Evolutionary conservation across 306 rosid species (phyloP), one percentile per base, ranked within the genome.

Genomic region (Notholithocarpus densiflorus): DNA sequence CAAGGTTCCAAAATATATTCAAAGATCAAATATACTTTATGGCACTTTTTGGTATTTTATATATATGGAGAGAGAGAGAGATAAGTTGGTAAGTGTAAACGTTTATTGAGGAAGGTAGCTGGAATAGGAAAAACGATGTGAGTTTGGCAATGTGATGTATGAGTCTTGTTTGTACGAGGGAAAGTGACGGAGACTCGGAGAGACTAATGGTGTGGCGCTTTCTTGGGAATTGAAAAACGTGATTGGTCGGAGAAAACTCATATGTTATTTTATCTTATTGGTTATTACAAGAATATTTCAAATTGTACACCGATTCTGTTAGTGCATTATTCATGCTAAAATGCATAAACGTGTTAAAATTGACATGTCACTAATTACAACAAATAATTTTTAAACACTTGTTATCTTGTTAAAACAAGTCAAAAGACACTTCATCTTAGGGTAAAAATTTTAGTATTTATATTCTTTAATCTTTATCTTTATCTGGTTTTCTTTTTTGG

Each of bases 141-240:
- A 31, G 19, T 20, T 11, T 32, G 71, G 19, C 20, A 0, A 43
- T 31, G 45, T 31, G 45, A 40, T 8, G 45, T 40, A 0, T 8
- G 12, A 40, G 12, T 40, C 0, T 40, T 40, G 45, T 40, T 8
- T 40, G 45, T 1, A 2, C 21, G 26, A 9, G 5, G 5, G 78
- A 70, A 20, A 37, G 77, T 24, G 74, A 21, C 60, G 54, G 54
- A 3, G 15, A 48, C 4, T 12, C 1, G 53, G 53, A 48, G 5
- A 45, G 82, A 81, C 80, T 31, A 14, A 17, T 5, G 10, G 51
- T 21, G 17, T 60, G 87, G 81, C 84, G 59, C 60, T 80, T 77
- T 55, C 27, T 77, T 72, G 15, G 75, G 62, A 71, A 48, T 68
- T 68, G 60, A 57, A 74, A 73, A 40, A 61, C 82, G 85, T 84